Conservation (phyloP, 345 rosid genomes). For the Clarkia xantiana region DNA sequence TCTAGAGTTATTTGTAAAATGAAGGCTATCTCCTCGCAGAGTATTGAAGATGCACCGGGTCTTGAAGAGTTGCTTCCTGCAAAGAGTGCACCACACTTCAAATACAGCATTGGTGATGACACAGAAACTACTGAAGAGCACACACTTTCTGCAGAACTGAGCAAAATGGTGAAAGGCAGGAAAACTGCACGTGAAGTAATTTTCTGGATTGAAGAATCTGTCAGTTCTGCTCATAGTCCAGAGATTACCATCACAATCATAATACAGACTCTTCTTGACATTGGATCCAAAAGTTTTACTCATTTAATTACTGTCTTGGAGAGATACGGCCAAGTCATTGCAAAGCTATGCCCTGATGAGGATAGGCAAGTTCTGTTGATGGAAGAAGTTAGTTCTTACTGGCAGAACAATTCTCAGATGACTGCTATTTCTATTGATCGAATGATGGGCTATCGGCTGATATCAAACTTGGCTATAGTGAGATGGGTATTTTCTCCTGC, state of each 20-base stretch:
- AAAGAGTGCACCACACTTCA: conserved; percentile 60
- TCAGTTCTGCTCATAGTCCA: conserved; percentile 57
- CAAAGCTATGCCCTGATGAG: conserved; percentile 55
- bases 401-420: conserved; percentile 83
- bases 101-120: conserved; percentile 46
- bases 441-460: conserved; percentile 97
- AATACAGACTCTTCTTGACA: conserved; percentile 77
- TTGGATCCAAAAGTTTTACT: conserved; percentile 97
- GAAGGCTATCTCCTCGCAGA: conserved; percentile 25
- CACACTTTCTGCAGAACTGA: conserved; percentile 55
- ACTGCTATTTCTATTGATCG: conserved; percentile 82
- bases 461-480: conserved; percentile 86
- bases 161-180: conserved; percentile 74
- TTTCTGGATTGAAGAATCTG: conserved; percentile 67
- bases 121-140: conserved; percentile 60
- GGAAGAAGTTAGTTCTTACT: conserved; percentile 68
- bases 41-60: conserved; percentile 76
- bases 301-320: conserved; percentile 88
- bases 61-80: conserved; percentile 89
- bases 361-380: conserved; percentile 72
- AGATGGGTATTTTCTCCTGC: conserved; percentile 84
- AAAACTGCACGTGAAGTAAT: conserved; percentile 68
- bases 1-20: conserved; percentile 2
- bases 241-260: conserved; percentile 53
- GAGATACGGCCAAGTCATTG: conserved; percentile 84